phyloP scores from a whole-genome alignment of 192 early-diverging fungal genomes.

The Rhizoclosmatium globosum region DNA sequence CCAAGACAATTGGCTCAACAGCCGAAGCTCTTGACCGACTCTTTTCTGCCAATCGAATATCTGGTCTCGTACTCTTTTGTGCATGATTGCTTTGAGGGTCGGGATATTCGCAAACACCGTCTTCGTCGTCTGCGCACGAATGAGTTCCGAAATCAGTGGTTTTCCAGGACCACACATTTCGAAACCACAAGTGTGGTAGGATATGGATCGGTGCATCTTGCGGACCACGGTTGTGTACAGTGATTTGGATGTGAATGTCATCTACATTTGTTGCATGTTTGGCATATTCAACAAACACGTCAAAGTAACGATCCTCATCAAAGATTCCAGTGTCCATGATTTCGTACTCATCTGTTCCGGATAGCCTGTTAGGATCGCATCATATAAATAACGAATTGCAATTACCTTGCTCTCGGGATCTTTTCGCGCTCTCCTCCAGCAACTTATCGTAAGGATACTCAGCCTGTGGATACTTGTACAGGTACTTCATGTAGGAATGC shows the following conservation, averaged over 20 bases:
- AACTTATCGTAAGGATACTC: slow-evolving; percentile 47
- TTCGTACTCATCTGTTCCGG: slow-evolving; percentile 34
- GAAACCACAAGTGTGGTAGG: slow-evolving; percentile 42
- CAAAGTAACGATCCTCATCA: slow-evolving; percentile 29
- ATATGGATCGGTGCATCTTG: slow-evolving; percentile 36
- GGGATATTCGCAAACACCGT: background rate
- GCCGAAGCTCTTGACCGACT: background rate
- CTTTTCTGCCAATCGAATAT: slow-evolving; percentile 1
- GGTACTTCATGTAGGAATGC: slow-evolving; percentile 41
- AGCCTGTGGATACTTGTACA: slow-evolving; percentile 48
- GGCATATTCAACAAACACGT: slow-evolving; percentile 18
- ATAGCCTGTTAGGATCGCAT: background rate
- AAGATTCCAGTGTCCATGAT: slow-evolving; percentile 40
- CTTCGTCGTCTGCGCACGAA: slow-evolving; percentile 15
- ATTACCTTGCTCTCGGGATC: slow-evolving; percentile 29
- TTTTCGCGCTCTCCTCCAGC: slow-evolving; percentile 22
- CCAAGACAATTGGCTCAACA: background rate
- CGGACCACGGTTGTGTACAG: slow-evolving; percentile 29
- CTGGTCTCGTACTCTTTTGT: background rate
- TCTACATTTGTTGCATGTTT: slow-evolving; percentile 39
- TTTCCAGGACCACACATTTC: slow-evolving; percentile 44
- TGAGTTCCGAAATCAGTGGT: slow-evolving; percentile 13
- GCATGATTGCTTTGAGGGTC: background rate
- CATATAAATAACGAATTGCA: background rate
- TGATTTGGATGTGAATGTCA: slow-evolving; percentile 27